phyloP scores from a whole-genome alignment of 139 green algal genomes.

The Chlorella sorokiniana region DNA sequence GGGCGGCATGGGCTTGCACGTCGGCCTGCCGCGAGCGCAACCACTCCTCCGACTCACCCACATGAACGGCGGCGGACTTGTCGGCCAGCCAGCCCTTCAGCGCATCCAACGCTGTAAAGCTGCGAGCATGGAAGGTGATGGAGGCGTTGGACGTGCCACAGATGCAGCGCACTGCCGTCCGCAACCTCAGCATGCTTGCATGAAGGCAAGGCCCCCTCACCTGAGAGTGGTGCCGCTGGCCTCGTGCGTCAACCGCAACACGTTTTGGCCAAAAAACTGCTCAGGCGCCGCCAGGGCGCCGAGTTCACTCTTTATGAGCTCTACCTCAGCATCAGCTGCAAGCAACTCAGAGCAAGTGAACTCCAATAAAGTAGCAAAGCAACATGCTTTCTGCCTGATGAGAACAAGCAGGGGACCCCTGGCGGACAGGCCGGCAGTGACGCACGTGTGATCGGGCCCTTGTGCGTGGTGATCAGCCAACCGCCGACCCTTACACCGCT shows the following conservation, averaged over 20 bases:
- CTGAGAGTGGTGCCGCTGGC: slow-evolving; percentile 57
- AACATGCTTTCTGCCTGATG: neutral
- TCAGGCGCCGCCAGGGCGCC: slow-evolving; percentile 72
- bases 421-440: neutral
- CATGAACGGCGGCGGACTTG: slow-evolving; percentile 56
- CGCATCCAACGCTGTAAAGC: slow-evolving; percentile 77
- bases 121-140: neutral
- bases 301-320: slow-evolving; percentile 17
- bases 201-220: neutral
- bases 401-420: neutral
- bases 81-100: slow-evolving; percentile 70
- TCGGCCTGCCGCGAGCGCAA: slow-evolving; percentile 59
- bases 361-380: neutral
- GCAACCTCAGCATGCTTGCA: neutral
- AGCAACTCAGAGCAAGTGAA: neutral
- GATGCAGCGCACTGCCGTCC: neutral
- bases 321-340: slow-evolving; percentile 30
- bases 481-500: slow-evolving; percentile 30
- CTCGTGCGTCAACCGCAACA: slow-evolving; percentile 68
- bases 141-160: no score
- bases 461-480: slow-evolving; percentile 34
- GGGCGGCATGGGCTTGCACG: slow-evolving; percentile 63
- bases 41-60: slow-evolving; percentile 68
- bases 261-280: slow-evolving; percentile 77
- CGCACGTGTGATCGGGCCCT: slow-evolving; percentile 44